A percentile compares a stretch with the other conserved stretches of the same genome.
Conservation (phyloP, 2,329 filamentous ascomycete genomes). For the Onygenales sp. region DNA sequence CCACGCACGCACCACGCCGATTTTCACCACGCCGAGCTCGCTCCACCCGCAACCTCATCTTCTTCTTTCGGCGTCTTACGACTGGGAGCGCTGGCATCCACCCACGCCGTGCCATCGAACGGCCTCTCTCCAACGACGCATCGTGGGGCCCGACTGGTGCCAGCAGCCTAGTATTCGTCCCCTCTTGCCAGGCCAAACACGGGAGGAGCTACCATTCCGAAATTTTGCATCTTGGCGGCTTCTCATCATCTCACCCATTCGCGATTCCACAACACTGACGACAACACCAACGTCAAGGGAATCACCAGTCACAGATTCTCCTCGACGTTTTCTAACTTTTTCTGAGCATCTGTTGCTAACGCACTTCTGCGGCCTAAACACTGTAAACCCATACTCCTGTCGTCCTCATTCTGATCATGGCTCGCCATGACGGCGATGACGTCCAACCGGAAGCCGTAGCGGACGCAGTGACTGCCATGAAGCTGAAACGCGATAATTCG, state of each 20-base stretch:
- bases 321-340: neutral
- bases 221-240: neutral
- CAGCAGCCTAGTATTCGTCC: neutral
- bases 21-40: neutral
- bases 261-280: neutral
- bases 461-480: slow-evolving; percentile 28
- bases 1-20: neutral
- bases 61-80: neutral
- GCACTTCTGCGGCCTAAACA: neutral
- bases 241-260: neutral
- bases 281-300: neutral
- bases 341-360: neutral
- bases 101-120: neutral
- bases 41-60: neutral
- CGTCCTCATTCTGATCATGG: slow-evolving; percentile 22
- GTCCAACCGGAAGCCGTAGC: slow-evolving; percentile 24
- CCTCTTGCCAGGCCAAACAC: neutral
- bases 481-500: slow-evolving; percentile 20
- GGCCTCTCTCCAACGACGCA: neutral
- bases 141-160: neutral
- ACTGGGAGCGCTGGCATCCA: neutral
- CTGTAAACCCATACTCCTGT: neutral
- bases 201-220: neutral
- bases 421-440: slow-evolving; percentile 32
- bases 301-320: neutral